phyloP scores from a whole-genome alignment of 2,329 filamentous ascomycete genomes.

The Capronia epimyces region DNA sequence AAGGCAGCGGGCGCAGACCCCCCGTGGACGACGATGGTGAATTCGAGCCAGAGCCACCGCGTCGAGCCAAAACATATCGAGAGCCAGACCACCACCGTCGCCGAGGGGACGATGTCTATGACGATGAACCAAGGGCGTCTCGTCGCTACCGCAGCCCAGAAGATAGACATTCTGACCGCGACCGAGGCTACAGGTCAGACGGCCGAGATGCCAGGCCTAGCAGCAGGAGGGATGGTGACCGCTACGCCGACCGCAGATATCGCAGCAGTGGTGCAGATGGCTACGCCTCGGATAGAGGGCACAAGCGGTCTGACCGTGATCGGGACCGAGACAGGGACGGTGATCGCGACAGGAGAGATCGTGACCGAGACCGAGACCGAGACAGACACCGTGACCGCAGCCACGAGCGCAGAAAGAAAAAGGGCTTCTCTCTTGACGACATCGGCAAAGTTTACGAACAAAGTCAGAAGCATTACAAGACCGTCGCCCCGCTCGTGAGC shows the following conservation, averaged over 20 bases:
- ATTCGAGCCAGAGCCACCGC: conserved; percentile 14
- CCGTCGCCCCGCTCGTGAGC: conserved; percentile 23
- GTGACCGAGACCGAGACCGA: conserved; percentile 16
- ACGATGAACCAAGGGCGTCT: conserved; percentile 14
- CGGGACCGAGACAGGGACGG: conserved; percentile 14
- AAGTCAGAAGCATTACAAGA: conserved; percentile 30
- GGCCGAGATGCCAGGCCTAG: conserved; percentile 13
- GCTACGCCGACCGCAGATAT: conserved; percentile 17
- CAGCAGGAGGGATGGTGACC: conserved; percentile 18
- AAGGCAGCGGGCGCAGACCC: conserved; percentile 4
- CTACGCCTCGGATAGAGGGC: conserved; percentile 22
- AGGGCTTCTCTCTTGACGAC: conserved; percentile 23
- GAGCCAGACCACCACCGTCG: conserved; percentile 17
- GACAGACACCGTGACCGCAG: conserved; percentile 12
- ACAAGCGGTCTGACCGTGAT: conserved; percentile 22
- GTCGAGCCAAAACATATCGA: conserved; percentile 15
- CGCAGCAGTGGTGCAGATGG: conserved; percentile 15
- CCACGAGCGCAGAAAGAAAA: conserved; percentile 21
- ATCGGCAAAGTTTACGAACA: conserved; percentile 23
- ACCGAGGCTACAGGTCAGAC: conserved; percentile 23
- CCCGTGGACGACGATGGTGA: conserved; percentile 17
- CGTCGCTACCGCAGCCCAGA: conserved; percentile 18
- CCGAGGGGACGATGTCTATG: conserved; percentile 19
- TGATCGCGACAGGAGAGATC: conserved; percentile 19
- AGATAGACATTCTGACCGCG: conserved; percentile 21